phyloP scores from a whole-genome alignment of 2,329 filamentous ascomycete species.

The Didymella lethalis region DNA sequence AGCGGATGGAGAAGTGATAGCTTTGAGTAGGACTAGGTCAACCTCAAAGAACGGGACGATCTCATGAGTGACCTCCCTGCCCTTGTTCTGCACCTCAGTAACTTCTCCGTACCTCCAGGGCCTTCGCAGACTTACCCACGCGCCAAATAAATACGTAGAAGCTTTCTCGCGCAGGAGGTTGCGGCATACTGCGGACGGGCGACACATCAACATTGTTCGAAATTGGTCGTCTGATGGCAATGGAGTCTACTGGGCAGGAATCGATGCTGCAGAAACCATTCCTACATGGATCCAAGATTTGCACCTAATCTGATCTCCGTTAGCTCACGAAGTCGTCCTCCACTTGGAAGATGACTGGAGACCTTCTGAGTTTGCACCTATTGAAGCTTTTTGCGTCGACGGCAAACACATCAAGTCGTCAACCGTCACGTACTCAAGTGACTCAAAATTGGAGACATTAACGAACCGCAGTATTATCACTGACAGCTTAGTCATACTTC shows the following conservation, averaged over 20 bases:
- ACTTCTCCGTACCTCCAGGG: neutral
- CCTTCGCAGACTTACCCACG: no score
- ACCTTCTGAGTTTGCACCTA: slow-evolving; percentile 12
- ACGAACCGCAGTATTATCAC: slow-evolving; percentile 27
- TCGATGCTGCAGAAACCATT: neutral
- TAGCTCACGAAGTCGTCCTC: slow-evolving; percentile 17
- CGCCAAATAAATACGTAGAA: no score
- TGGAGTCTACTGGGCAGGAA: no score
- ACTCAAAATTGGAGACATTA: slow-evolving; percentile 23
- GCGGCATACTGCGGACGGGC: no score
- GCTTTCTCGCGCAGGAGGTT: no score
- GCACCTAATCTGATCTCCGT: slow-evolving; percentile 33
- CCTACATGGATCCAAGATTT: neutral
- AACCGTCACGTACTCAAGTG: slow-evolving; percentile 23
- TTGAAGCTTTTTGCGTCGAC: slow-evolving; percentile 12
- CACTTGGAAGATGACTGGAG: slow-evolving; percentile 25
- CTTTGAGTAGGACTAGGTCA: slow-evolving; percentile 26
- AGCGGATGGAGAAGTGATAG: slow-evolving; percentile 19
- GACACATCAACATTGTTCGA: no score
- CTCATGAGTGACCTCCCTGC: slow-evolving; percentile 28
- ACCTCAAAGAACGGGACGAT: slow-evolving; percentile 14
- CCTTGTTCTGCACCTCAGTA: slow-evolving; percentile 30
- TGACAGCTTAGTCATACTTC: slow-evolving; percentile 29
- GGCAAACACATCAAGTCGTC: slow-evolving; percentile 11
- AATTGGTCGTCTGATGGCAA: no score